A percentile compares a stretch with the other conserved stretches of the same genome.
These are phyloP conservation scores for Cicer yamashitae DNA, from an alignment of 306 rosid species.

Conservation along the genomic window DNA sequence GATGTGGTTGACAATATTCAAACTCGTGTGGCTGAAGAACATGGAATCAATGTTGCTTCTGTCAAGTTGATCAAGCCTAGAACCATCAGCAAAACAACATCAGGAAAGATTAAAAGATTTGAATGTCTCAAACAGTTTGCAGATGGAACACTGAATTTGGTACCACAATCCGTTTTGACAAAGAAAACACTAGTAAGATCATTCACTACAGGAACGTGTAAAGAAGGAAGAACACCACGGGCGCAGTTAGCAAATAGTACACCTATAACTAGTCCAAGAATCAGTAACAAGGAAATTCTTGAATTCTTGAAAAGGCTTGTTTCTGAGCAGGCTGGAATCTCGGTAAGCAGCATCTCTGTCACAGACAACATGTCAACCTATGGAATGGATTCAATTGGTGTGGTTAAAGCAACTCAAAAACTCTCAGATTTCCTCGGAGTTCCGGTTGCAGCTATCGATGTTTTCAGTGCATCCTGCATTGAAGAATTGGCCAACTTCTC, in stretches of 20 bases:
- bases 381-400: slow-evolving; percentile 89
- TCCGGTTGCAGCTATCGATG: slow-evolving; percentile 84
- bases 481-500: slow-evolving; percentile 78
- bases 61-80: slow-evolving; percentile 85
- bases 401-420: slow-evolving; percentile 88
- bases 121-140: slow-evolving; percentile 89
- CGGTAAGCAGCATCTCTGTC: slow-evolving; percentile 59
- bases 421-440: slow-evolving; percentile 87
- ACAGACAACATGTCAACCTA: slow-evolving; percentile 67
- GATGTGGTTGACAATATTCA: slow-evolving; percentile 73
- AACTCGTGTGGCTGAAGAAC: slow-evolving; percentile 83
- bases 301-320: slow-evolving; percentile 67
- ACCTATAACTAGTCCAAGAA: slow-evolving; percentile 47
- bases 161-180: slow-evolving; percentile 61
- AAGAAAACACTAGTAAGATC: slow-evolving; percentile 61
- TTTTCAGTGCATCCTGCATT: slow-evolving; percentile 86
- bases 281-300: slow-evolving; percentile 58
- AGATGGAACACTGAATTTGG: slow-evolving; percentile 69
- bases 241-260: slow-evolving; percentile 47
- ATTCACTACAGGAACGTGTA: slow-evolving; percentile 79
- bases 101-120: slow-evolving; percentile 92
- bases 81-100: slow-evolving; percentile 93
- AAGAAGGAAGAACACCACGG: slow-evolving; percentile 72
- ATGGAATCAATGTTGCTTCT: slow-evolving; percentile 79
- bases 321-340: slow-evolving; percentile 83